These are phyloP conservation scores for Magnaporthiopsis incrustans DNA, from an alignment of 2,329 filamentous ascomycete genomes.

Conservation along the genomic window DNA sequence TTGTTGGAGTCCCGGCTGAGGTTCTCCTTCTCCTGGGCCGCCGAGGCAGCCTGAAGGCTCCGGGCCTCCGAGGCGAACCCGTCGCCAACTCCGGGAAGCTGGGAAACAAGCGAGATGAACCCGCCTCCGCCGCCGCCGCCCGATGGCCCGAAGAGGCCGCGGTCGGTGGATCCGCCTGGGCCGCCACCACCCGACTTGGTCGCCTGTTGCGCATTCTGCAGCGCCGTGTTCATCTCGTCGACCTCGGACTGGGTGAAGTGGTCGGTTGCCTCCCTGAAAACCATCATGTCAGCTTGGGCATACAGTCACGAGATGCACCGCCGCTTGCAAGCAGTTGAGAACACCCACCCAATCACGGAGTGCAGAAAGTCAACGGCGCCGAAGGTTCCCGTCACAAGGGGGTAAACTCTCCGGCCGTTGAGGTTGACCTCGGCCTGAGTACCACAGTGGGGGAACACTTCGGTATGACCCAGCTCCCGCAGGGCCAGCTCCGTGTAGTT, in stretches of 20 bases:
- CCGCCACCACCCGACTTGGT: constrained; percentile 19
- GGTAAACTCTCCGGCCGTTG: constrained; percentile 59
- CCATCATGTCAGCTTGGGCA: neutral
- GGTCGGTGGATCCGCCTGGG: constrained; percentile 10
- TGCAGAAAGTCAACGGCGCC: constrained; percentile 80
- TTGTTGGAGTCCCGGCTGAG: constrained; percentile 31
- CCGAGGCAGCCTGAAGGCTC: constrained; percentile 51
- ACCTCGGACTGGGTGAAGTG: constrained; percentile 81
- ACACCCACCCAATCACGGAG: constrained; percentile 48
- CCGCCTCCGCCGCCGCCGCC: constrained; percentile 24
- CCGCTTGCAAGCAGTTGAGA: neutral
- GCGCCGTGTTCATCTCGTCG: constrained; percentile 67
- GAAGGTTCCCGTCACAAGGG: constrained; percentile 66
- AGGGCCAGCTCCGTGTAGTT: constrained; percentile 77
- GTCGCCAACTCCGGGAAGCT: constrained; percentile 63
- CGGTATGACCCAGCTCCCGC: constrained; percentile 59
- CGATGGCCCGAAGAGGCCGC: constrained; percentile 28
- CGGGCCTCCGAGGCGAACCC: constrained; percentile 61
- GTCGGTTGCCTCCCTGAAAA: constrained; percentile 58
- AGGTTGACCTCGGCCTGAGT: constrained; percentile 55
- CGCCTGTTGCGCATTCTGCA: constrained; percentile 57
- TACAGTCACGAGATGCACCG: neutral
- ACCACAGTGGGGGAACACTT: constrained; percentile 72
- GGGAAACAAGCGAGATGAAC: constrained; percentile 65
- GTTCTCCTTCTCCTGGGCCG: constrained; percentile 56